phyloP scores from a whole-genome alignment of 2,329 filamentous ascomycete genomes.

The Sordariomycetes sp. region DNA sequence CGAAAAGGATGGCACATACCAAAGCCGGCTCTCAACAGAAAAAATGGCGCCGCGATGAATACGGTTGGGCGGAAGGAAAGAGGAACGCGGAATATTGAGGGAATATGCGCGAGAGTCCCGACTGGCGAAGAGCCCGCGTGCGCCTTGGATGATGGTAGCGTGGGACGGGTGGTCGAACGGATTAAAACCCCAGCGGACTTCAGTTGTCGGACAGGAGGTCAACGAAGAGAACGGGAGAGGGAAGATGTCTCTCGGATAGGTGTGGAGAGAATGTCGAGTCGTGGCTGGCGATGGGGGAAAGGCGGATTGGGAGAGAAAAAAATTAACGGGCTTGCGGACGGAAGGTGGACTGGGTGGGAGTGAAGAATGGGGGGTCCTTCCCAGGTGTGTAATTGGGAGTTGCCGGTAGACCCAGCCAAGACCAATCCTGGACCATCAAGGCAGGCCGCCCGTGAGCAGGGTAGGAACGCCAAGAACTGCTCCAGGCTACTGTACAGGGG shows the following conservation, averaged over 20 bases:
- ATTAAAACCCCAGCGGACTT: neutral
- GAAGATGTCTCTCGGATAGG: conserved; percentile 2
- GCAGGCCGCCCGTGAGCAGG: neutral
- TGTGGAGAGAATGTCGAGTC: conserved; percentile 4
- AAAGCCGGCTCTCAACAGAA: neutral
- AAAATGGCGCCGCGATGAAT: neutral
- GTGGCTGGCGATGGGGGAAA: conserved; percentile 1
- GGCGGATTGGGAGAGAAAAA: neutral
- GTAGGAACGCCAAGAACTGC: neutral
- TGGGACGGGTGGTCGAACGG: neutral
- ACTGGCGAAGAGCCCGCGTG: neutral
- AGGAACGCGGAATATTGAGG: neutral
- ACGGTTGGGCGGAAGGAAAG: neutral
- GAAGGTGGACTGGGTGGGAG: neutral
- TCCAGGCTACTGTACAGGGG: neutral
- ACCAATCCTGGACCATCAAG: neutral
- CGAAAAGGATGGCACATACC: neutral
- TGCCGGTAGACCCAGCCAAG: neutral
- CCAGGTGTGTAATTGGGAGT: neutral
- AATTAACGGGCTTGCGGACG: conserved; percentile 2
- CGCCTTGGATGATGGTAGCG: neutral
- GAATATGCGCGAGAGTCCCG: neutral
- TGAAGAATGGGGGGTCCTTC: neutral
- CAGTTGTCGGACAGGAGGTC: neutral
- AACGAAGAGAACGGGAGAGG: neutral